Base-by-base conservation (phyloP, 805 yeast genomes). In the Kluyveromyces lactis region DNA sequence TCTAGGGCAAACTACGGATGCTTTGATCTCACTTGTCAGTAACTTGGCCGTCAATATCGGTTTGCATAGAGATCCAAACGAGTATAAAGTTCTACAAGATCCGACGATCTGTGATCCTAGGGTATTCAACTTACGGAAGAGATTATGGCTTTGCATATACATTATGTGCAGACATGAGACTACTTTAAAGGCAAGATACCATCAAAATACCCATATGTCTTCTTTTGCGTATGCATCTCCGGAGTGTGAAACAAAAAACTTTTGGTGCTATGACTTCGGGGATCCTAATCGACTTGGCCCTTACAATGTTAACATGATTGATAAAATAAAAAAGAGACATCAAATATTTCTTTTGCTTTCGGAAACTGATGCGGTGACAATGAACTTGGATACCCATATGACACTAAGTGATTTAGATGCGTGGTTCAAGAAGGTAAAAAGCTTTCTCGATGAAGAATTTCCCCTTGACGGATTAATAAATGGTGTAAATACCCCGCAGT, bases 1-100 rank as follows among this genome's bases (percentile, higher is more conserved):
- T 37, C 42, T 51, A 26, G 62, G 51, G 27, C 60, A 58, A 30
- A 63, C 65, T 15, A 57, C 65, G 2, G 64, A 56, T 43, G 50
- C 56, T 11, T 45, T 60, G 2, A 45, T 51, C n/a, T 56, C 62
- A 19, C 33, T 57, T 7, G 49, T 59, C 11, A 45, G 53, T 33
- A 52, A 53, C 51, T 32, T 59, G 28, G 53, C 63, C 2, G 50
- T 51, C 9, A 52, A 60, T 4, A 59, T 58, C 26, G 65, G 63
- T 8, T 42, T 59, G 13, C 62, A 57, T 40, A 45, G 61, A 24
- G 62, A 58, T 38, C 61, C 63, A 4, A 38, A 48, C 12, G 59
- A 57, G 21, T 56, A 49, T 30, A 53, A 53, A 8, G 55, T 55
- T 32, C 41, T 55, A 15, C 36, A 42, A 26, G 52, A 49, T 18